Evolutionary conservation across 306 rosid genomes (phyloP), one percentile per base, ranked within the genome.

Genomic region (Castanopsis chinensis): DNA sequence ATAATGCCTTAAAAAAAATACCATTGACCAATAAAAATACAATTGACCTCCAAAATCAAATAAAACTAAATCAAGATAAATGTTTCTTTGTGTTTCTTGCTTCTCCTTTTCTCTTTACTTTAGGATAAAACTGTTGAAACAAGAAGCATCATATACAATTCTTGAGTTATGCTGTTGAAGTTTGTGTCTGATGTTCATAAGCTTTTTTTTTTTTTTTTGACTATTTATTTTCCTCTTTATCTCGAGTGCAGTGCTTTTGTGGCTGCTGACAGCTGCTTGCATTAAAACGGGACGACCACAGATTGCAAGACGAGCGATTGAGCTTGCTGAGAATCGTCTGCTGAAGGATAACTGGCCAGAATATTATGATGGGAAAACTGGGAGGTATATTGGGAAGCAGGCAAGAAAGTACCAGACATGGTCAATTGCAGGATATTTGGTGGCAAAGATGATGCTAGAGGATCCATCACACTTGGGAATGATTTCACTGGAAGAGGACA

Each of bases 401-500:
- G 98, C 98, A 52, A 91, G 98, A 80, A 93, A 93, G 78, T 85
- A 93, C 82, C 98, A 93, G 84, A 93, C 98, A 20, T 93, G 98
- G 98, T 93, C 98, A 2, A 88, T 93, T 78, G 88, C 97, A n/a
- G 98, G 97, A 73, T 93, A 93, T 83, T 81, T 93, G 75, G 98
- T 93, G 69, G 98, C 98, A 27, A 93, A 93, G 87, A 93, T 93
- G 98, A 76, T 93, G 97, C 90, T 92, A 67, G 97, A 92, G 85
- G 97, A 93, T 77, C 98, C 98, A 5, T 93, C 98, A 0, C 98
- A 93, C 79, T 76, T 89, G 87, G 98, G 98, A 20, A 93, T 93
- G 98, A 91, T 93, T 76, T 89, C 98, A 28, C 92, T 91, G 25
- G 98, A 93, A 91, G 98, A 93, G 83, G 98, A 90, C 87, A 93